These are phyloP conservation scores for Bauhinia variegata DNA, from an alignment of 306 rosid species.

Conservation along the genomic window DNA sequence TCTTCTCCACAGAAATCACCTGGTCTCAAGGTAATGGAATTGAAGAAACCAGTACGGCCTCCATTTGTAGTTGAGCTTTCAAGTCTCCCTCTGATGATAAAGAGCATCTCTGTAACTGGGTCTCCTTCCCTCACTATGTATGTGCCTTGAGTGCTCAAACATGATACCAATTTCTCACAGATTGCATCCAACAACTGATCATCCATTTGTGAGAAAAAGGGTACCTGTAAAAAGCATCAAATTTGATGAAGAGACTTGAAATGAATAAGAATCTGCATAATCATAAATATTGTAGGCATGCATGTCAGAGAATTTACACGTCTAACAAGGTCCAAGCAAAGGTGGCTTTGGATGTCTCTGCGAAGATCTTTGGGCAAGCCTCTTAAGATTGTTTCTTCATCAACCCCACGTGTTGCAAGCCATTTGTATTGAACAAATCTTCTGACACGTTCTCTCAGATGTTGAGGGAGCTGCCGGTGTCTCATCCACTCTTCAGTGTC, in stretches of 20 bases:
- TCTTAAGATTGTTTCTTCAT: slow-evolving; percentile 72
- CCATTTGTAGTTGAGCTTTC: slow-evolving; percentile 96
- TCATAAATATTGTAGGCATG: too few relatives aligned
- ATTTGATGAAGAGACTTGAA: too few relatives aligned
- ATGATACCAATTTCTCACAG: slow-evolving; percentile 80
- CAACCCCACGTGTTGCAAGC: slow-evolving; percentile 93
- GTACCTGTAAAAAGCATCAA: slow-evolving; percentile 74
- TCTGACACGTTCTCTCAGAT: slow-evolving; percentile 69
- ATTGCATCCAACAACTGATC: slow-evolving; percentile 84
- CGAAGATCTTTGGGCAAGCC: slow-evolving; percentile 79
- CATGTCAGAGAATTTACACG: slow-evolving; percentile 58
- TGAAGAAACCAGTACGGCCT: slow-evolving; percentile 90
- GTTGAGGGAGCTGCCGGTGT: slow-evolving; percentile 82
- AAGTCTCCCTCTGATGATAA: slow-evolving; percentile 80
- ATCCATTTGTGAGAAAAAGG: slow-evolving; percentile 93
- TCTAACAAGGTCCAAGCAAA: slow-evolving; percentile 88
- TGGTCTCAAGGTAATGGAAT: slow-evolving; percentile 70
- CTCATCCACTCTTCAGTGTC: slow-evolving; percentile 98
- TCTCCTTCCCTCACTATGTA: slow-evolving; percentile 90
- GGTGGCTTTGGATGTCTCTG: slow-evolving; percentile 85
- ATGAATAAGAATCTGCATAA: too few relatives aligned
- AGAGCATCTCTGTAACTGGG: slow-evolving; percentile 90
- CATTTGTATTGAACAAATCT: slow-evolving; percentile 87
- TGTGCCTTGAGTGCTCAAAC: slow-evolving; percentile 76
- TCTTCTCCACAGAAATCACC: slow-evolving; percentile 98